Conservation (phyloP, 1,284 basidiomycete genomes). For the Athelia psychrophila region DNA sequence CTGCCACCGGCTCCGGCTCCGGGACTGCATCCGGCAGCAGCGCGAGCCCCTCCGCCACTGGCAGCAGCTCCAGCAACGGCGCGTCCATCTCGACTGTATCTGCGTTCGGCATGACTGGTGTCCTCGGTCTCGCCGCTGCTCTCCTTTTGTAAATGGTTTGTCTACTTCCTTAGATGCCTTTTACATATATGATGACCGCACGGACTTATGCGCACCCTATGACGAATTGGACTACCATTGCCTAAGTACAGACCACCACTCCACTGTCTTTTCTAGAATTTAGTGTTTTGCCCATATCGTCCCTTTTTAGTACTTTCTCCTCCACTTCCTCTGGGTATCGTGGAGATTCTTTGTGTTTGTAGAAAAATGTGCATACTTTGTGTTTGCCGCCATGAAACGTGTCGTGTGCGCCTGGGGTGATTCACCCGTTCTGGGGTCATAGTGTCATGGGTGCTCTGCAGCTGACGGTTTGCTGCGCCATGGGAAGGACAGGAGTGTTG, state of each 20-base stretch:
- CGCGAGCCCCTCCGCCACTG: constrained; percentile 1
- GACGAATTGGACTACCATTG: too few species aligned
- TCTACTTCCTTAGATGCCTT: not conserved
- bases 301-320: not conserved
- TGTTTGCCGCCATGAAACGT: not conserved
- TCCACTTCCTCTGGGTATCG: not conserved
- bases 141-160: constrained; percentile 36
- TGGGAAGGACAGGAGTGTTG: too few species aligned
- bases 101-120: constrained; percentile 37
- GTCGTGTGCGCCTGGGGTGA: too few species aligned
- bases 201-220: not conserved
- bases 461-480: too few species aligned
- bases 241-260: too few species aligned
- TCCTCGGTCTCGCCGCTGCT: constrained; percentile 48
- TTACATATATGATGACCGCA: not conserved
- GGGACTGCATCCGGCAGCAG: constrained; percentile 2
- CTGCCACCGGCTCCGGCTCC: constrained; percentile 4
- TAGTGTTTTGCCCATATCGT: not conserved
- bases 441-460: too few species aligned
- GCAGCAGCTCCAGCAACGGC: constrained; percentile 17
- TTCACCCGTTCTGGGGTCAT: too few species aligned
- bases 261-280: too few species aligned
- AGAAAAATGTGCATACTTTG: not conserved
- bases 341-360: not conserved
- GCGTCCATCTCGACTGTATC: constrained; percentile 26